phyloP scores from a whole-genome alignment of 1,284 basidiomycete genomes.

The Serendipita sp. region DNA sequence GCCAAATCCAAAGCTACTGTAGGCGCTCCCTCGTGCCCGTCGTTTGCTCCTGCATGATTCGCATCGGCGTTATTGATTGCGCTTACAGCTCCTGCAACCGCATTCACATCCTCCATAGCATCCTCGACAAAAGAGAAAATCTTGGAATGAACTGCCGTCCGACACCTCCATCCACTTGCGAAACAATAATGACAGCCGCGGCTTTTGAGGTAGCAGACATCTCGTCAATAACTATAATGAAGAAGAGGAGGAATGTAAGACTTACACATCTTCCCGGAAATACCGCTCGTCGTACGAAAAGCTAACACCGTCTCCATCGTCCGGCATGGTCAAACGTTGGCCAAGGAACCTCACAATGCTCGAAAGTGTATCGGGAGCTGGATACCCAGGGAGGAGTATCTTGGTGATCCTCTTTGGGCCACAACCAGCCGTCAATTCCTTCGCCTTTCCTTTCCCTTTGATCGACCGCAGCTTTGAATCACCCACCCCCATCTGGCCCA shows the following conservation, averaged over 20 bases:
- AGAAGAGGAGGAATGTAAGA: background rate
- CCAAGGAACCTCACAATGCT: background rate
- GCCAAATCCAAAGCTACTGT: too few relatives aligned
- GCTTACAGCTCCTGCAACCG: background rate
- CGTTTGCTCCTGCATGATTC: too few relatives aligned
- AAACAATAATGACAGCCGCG: background rate
- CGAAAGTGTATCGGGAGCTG: background rate
- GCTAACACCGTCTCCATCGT: background rate
- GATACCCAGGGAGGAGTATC: background rate
- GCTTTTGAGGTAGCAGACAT: background rate
- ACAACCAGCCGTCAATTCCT: background rate
- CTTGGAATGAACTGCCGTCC: background rate
- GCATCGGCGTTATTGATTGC: too few relatives aligned
- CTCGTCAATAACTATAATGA: background rate
- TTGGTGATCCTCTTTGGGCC: background rate
- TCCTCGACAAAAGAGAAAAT: background rate
- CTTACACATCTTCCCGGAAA: background rate
- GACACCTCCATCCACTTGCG: background rate
- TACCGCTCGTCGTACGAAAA: constrained; percentile 1
- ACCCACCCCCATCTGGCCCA: background rate
- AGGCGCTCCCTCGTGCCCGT: too few relatives aligned
- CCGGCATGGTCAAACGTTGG: background rate
- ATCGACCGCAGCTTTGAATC: too few relatives aligned
- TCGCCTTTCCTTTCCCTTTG: background rate
- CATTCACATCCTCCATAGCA: background rate